Conservation (phyloP, 805 yeast species). For the Starmera amethionina region DNA sequence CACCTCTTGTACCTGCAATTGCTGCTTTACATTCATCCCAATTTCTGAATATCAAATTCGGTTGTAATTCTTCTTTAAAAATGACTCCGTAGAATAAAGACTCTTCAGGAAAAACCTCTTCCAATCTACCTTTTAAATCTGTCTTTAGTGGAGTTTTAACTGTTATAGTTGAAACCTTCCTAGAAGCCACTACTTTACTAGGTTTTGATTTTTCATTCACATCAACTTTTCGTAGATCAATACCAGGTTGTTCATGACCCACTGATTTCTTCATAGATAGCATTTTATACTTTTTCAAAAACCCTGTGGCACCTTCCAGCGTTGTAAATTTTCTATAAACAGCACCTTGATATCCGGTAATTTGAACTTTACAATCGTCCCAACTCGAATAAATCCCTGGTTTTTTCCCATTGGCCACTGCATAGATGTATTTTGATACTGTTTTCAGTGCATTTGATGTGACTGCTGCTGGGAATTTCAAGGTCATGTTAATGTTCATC, state of each 20-base stretch:
- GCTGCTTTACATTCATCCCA: slow-evolving; percentile 52
- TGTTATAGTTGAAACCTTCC: too few relatives aligned
- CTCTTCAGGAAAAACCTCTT: too few relatives aligned
- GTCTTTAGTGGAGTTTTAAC: too few relatives aligned
- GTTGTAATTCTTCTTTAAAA: neutral
- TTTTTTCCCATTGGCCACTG: slow-evolving; percentile 40
- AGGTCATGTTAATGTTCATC: slow-evolving; percentile 47
- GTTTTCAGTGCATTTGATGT: neutral
- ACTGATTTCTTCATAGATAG: neutral
- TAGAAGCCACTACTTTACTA: too few relatives aligned
- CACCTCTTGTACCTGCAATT: slow-evolving; percentile 30
- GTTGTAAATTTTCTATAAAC: slow-evolving; percentile 44
- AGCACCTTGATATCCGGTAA: slow-evolving; percentile 46
- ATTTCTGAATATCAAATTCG: slow-evolving; percentile 12
- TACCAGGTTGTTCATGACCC: neutral
- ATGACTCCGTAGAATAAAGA: too few relatives aligned
- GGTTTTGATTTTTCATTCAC: too few relatives aligned
- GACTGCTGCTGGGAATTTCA: slow-evolving; percentile 14
- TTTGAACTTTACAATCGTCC: slow-evolving; percentile 41
- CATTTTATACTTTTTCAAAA: slow-evolving; percentile 12
- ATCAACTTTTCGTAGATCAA: too few relatives aligned
- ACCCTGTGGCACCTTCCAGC: slow-evolving; percentile 37
- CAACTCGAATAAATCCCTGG: slow-evolving; percentile 51
- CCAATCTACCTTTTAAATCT: too few relatives aligned
- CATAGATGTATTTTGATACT: slow-evolving; percentile 27